A percentile compares a stretch with the other conserved stretches of the same genome.
Conservation (phyloP, 441 rosid species). For the Adansonia rubrostipa region DNA sequence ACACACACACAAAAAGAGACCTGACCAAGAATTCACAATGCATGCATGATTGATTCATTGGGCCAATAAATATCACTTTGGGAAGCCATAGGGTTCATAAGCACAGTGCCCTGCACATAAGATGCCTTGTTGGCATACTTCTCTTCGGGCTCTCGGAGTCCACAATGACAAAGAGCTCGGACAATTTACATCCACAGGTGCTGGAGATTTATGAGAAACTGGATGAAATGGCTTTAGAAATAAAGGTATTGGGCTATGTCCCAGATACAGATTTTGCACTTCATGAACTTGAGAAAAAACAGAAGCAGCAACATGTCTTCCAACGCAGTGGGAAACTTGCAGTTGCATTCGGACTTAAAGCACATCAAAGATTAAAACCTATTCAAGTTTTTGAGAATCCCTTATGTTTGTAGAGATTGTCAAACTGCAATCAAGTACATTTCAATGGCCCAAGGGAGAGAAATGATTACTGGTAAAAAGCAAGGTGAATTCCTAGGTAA, state of each 20-base stretch:
- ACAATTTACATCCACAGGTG: slow-evolving; percentile 50
- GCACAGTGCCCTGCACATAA: slow-evolving; percentile 47
- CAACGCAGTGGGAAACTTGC: slow-evolving; percentile 68
- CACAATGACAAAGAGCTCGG: slow-evolving; percentile 52
- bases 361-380: slow-evolving; percentile 43
- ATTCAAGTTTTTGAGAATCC: slow-evolving; percentile 60
- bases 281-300: slow-evolving; percentile 60
- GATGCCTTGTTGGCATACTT: slow-evolving; percentile 57
- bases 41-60: slow-evolving; percentile 71
- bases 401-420: slow-evolving; percentile 57
- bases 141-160: slow-evolving; percentile 62
- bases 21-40: slow-evolving; percentile 55
- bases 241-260: slow-evolving; percentile 54
- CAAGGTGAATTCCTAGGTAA: too few species aligned
- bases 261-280: slow-evolving; percentile 61
- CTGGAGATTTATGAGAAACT: slow-evolving; percentile 40
- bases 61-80: slow-evolving; percentile 53
- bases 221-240: slow-evolving; percentile 40
- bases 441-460: slow-evolving; percentile 43
- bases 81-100: slow-evolving; percentile 54
- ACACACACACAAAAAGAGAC: slow-evolving; percentile 15
- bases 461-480: slow-evolving; percentile 44
- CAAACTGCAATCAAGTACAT: slow-evolving; percentile 54
- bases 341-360: slow-evolving; percentile 55
- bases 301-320: slow-evolving; percentile 50